Percentiles rank a stretch among this genome's conserved stretches.
phyloP scores from a whole-genome alignment of 2,329 filamentous ascomycete species.

The Thermothelomyces thermophilus region DNA sequence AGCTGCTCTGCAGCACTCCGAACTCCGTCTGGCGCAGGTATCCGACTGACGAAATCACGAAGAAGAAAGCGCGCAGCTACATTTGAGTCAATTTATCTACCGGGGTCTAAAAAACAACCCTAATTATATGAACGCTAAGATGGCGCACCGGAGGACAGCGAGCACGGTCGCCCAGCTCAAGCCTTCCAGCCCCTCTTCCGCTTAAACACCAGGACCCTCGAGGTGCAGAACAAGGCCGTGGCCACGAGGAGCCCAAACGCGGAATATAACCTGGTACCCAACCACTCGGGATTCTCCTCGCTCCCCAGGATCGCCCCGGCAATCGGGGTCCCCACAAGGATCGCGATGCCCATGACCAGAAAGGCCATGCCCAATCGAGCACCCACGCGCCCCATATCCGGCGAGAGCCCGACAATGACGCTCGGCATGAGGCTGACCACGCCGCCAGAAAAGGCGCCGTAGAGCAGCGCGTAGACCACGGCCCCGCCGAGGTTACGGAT shows the following conservation, averaged over 20 bases:
- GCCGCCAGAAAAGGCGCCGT: constrained; percentile 41
- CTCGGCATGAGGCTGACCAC: constrained; percentile 38
- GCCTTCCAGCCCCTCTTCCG: constrained; percentile 21
- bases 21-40: too few species aligned
- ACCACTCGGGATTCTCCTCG: constrained; percentile 27
- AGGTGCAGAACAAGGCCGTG: constrained; percentile 18
- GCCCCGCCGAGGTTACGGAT: constrained; percentile 32
- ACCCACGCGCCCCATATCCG: constrained; percentile 34
- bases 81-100: too few species aligned
- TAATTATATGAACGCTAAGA: too few species aligned
- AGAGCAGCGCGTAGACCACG: constrained; percentile 37
- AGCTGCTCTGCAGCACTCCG: too few species aligned
- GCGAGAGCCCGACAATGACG: constrained; percentile 33
- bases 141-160: too few species aligned
- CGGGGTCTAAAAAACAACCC: too few species aligned
- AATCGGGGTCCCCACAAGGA: constrained; percentile 46
- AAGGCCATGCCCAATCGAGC: constrained; percentile 39
- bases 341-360: constrained; percentile 35
- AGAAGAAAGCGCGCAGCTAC: too few species aligned
- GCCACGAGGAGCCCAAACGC: constrained; percentile 28
- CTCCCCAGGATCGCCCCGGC: constrained; percentile 41
- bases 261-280: constrained; percentile 29
- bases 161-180: constrained; percentile 3
- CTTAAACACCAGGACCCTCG: constrained; percentile 25
- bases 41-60: too few species aligned